Evolutionary conservation across 345 rosid species (phyloP), one percentile per base, ranked within the genome.

Genomic region (Corchorus olitorius): DNA sequence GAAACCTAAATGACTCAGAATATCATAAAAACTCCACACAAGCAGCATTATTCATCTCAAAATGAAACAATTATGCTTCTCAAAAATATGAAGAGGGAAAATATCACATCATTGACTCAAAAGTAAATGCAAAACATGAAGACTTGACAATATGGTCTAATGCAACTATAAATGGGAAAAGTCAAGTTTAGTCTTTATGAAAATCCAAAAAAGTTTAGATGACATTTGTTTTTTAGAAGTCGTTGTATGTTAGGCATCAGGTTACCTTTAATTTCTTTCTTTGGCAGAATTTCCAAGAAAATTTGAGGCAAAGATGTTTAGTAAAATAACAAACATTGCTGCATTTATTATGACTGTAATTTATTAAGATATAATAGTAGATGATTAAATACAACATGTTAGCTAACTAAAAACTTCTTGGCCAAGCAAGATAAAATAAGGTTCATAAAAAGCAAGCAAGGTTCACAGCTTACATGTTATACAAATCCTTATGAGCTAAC

Each of bases 31-130:
- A n/a, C 70, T 20, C 16, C 54, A 43, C 33, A 66, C 49, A 43
- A 66, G 19, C 70, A 45, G 4, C 70, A 66, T 43, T 41, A 65
- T 66, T 20, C 20, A 66, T 20, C 53, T 43, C 4, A 66, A 65
- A 19, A 65, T 7, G 5, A 43, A 41, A 65, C 34, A 65, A 10
- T 43, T 65, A 65, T 43, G 39, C 27, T 55, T 55, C n/a, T 19
- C 22, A 6, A 17, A 54, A n/a, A 54, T n/a, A 54, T 5, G 7
- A 52, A 52, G 17, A 2, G 56, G 8, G 3, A 6, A 17, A 50
- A 14, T 50, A 14, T 50, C 14, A 50, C 6, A 17, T 7, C 58
- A 53, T 15, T 17, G 20, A 20, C 58, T 54, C 58, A 54, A 54
- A 54, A 5, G n/a, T 54, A 17, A 54, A 16, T 15, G 20, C 43